phyloP scores from a whole-genome alignment of 768 basidiomycete genomes.

The Dioszegia aurantiaca region DNA sequence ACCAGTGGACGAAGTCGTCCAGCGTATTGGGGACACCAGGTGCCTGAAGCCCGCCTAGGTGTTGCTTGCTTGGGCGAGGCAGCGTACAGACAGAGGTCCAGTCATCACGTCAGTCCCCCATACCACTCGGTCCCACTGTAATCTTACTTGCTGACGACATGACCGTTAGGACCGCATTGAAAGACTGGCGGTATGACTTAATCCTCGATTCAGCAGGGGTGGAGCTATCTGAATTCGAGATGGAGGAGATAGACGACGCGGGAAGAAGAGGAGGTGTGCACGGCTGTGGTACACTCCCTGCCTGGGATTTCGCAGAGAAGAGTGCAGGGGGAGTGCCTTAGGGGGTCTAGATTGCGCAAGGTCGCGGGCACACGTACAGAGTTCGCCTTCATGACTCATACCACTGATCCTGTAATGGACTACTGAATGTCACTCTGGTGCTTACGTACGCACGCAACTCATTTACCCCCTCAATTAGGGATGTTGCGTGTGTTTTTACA shows the following conservation, averaged over 20 bases:
- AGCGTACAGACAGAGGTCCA: slow-evolving; percentile 5
- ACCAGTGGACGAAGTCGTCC: slow-evolving; percentile 27
- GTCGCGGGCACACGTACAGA: too few species aligned
- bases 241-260: background rate
- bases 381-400: too few species aligned
- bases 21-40: slow-evolving; percentile 23
- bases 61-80: slow-evolving; percentile 35
- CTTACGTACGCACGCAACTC: too few species aligned
- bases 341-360: too few species aligned
- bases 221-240: background rate
- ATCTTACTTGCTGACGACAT: background rate
- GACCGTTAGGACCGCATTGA: slow-evolving; percentile 2
- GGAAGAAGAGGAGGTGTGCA: background rate
- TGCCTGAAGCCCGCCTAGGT: slow-evolving; percentile 34
- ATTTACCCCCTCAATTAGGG: too few species aligned
- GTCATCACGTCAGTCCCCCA: slow-evolving; percentile 5
- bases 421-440: too few species aligned
- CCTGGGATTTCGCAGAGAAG: too few species aligned
- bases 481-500: too few species aligned
- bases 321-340: too few species aligned
- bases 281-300: background rate
- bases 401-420: too few species aligned
- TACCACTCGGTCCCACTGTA: background rate
- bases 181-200: background rate
- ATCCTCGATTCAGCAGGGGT: background rate